Conservation (phyloP, 1,139 yeast species). For the Kodamaea alishanica region DNA sequence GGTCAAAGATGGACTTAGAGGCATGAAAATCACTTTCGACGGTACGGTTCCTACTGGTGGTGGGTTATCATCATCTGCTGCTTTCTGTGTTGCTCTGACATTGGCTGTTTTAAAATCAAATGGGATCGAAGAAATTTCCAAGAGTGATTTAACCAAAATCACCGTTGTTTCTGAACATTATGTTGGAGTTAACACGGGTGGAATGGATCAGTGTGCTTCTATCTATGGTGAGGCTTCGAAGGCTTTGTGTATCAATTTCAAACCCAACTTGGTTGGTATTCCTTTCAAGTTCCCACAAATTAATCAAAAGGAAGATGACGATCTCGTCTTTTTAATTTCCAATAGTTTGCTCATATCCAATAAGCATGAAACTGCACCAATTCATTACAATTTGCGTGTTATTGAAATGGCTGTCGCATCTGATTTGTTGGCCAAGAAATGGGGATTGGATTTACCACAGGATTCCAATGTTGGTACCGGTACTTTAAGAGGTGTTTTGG, state of each 20-base stretch:
- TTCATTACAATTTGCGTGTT: conserved; percentile 64
- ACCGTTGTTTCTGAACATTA: conserved; percentile 70
- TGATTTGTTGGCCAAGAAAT: conserved; percentile 49
- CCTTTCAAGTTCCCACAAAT: conserved; percentile 55
- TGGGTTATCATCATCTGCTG: conserved; percentile 71
- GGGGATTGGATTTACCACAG: conserved; percentile 40
- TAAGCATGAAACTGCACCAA: conserved; percentile 68
- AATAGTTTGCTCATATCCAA: conserved; percentile 62
- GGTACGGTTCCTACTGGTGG: conserved; percentile 75
- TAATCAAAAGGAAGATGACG: conserved; percentile 22
- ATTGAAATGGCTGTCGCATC: conserved; percentile 69
- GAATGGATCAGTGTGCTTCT: conserved; percentile 77
- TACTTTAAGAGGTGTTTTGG: conserved; percentile 64
- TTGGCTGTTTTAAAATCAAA: conserved; percentile 56
- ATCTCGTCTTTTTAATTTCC: conserved; percentile 55
- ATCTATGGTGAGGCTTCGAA: conserved; percentile 61
- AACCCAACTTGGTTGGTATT: conserved; percentile 54
- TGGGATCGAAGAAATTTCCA: conserved; percentile 41
- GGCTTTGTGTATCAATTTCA: conserved; percentile 60
- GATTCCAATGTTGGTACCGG: conserved; percentile 60
- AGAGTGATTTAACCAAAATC: conserved; percentile 54
- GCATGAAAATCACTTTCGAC: conserved; percentile 53
- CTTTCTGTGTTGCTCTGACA: conserved; percentile 66
- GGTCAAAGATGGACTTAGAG: conserved; percentile 26
- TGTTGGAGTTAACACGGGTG: conserved; percentile 73